A percentile compares a stretch with the other conserved stretches of the same genome.
Conservation (phyloP, 1,139 yeast species). For the Geotrichum bryndzae region DNA sequence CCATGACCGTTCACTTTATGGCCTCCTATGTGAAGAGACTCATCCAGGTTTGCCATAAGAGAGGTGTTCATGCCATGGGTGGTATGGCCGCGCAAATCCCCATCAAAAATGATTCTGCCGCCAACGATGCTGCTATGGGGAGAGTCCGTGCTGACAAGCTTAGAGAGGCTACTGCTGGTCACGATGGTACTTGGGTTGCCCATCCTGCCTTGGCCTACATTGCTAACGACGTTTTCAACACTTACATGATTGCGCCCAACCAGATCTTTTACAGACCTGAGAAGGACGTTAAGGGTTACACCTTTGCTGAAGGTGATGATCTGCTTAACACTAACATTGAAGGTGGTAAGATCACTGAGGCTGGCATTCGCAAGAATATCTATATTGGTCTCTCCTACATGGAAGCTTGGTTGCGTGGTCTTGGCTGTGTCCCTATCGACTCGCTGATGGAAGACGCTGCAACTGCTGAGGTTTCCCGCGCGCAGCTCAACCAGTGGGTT, state of each 20-base stretch:
- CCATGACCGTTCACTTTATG: constrained; percentile 72
- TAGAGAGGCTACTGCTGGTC: constrained; percentile 66
- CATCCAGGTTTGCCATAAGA: constrained; percentile 62
- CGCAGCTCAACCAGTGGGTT: constrained; percentile 78
- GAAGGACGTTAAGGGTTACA: constrained; percentile 34
- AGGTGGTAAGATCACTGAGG: constrained; percentile 58
- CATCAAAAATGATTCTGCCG: constrained; percentile 56
- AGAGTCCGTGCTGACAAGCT: constrained; percentile 63
- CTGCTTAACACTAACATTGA: constrained; percentile 62
- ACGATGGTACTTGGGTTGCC: constrained; percentile 78
- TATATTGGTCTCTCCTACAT: constrained; percentile 66
- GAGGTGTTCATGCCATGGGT: constrained; percentile 74
- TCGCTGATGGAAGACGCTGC: constrained; percentile 82
- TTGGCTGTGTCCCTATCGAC: constrained; percentile 76
- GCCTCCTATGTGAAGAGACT: constrained; percentile 58
- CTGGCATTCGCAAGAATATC: constrained; percentile 63
- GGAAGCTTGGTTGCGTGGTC: constrained; percentile 74
- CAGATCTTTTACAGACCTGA: constrained; percentile 55
- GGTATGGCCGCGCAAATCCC: constrained; percentile 84
- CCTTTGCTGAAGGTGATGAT: constrained; percentile 53
- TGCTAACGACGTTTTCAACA: constrained; percentile 66
- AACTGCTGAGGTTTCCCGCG: constrained; percentile 75
- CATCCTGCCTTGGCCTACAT: constrained; percentile 71
- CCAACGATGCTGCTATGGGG: constrained; percentile 59
- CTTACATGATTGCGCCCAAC: constrained; percentile 74